phyloP scores from a whole-genome alignment of 2,329 filamentous ascomycete species.

The Nemania abortiva region DNA sequence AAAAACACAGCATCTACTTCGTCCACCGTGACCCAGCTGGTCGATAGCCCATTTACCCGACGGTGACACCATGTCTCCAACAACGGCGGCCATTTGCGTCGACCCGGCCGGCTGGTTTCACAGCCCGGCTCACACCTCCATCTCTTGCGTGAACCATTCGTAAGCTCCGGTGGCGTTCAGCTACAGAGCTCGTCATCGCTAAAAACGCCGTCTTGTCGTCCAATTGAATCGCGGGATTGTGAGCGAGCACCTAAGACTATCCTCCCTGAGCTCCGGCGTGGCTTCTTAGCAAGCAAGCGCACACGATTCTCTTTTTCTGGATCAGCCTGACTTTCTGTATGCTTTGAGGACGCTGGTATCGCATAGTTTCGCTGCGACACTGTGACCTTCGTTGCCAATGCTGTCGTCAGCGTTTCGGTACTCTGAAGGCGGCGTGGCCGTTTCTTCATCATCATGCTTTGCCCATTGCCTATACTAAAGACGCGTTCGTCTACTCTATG shows the following conservation, averaged over 20 bases:
- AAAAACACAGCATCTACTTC: slow-evolving; percentile 5
- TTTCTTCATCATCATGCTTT: slow-evolving; percentile 38
- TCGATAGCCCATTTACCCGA: slow-evolving; percentile 19
- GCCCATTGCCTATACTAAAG: slow-evolving; percentile 5
- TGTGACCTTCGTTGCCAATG: slow-evolving; percentile 4
- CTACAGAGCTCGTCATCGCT: slow-evolving; percentile 43
- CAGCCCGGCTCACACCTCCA: slow-evolving; percentile 13
- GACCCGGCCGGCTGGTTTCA: slow-evolving; percentile 29
- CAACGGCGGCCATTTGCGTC: slow-evolving; percentile 15
- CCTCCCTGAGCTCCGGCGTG: slow-evolving; percentile 39
- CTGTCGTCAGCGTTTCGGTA: slow-evolving; percentile 35
- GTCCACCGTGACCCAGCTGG: neutral
- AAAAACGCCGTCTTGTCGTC: slow-evolving; percentile 13
- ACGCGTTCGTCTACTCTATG: slow-evolving; percentile 5
- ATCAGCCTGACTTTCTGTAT: slow-evolving; percentile 9
- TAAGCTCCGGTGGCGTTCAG: slow-evolving; percentile 29
- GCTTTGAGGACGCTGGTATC: neutral
- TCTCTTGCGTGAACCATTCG: slow-evolving; percentile 16
- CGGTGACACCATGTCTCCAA: slow-evolving; percentile 20
- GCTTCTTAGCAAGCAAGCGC: slow-evolving; percentile 33
- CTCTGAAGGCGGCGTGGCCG: slow-evolving; percentile 35
- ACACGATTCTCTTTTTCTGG: slow-evolving; percentile 38
- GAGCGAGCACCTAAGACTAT: slow-evolving; percentile 33
- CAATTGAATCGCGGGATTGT: slow-evolving; percentile 22
- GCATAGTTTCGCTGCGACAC: slow-evolving; percentile 2